These are phyloP conservation scores for Neurospora sp. DNA, from an alignment of 495 filamentous ascomycete species.

Conservation along the genomic window DNA sequence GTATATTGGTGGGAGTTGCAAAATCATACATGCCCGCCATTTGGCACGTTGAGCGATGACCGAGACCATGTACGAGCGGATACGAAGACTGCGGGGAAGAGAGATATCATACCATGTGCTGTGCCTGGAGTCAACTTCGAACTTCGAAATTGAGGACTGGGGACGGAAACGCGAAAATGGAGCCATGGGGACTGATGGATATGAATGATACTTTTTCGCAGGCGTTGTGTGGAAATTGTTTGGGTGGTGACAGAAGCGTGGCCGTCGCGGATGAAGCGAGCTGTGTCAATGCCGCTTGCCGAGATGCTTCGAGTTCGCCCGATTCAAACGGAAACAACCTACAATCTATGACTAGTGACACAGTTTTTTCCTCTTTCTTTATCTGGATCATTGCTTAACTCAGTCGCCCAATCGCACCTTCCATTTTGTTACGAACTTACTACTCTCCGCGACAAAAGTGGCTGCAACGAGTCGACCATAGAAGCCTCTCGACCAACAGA, in stretches of 20 bases:
- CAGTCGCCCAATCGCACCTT: neutral
- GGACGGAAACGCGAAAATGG: neutral
- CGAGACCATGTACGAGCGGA: neutral
- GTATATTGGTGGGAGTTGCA: neutral
- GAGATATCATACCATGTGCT: neutral
- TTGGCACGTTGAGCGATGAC: neutral
- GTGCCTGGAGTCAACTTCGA: neutral
- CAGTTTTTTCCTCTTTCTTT: neutral
- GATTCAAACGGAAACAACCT: neutral
- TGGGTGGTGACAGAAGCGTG: neutral
- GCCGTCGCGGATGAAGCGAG: neutral
- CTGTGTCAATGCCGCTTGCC: neutral
- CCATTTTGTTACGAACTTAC: neutral
- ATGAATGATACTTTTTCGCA: neutral
- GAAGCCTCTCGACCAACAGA: neutral
- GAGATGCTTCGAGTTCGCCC: neutral
- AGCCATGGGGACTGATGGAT: neutral
- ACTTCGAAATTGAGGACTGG: neutral
- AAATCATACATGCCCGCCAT: neutral
- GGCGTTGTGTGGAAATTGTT: neutral
- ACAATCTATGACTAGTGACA: neutral
- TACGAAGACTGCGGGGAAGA: neutral
- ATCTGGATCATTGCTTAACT: neutral
- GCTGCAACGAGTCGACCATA: neutral
- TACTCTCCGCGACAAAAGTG: neutral